Base-by-base conservation (phyloP, 768 basidiomycete genomes). In the Macrolepiota albuminosa region DNA sequence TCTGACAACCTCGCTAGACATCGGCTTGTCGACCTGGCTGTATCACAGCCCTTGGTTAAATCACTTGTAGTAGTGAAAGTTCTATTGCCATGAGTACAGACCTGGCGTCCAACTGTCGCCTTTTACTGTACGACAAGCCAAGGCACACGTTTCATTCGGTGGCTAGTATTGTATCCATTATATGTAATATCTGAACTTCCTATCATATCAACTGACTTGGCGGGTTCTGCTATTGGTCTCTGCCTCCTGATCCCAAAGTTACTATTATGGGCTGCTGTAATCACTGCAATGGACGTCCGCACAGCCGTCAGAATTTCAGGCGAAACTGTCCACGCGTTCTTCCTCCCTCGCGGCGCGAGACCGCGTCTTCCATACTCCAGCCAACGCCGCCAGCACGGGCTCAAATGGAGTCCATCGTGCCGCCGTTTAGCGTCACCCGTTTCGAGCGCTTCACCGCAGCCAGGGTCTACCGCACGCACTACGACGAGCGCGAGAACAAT, bases 211-310 rank as follows among this genome's bases (percentile, higher is more conserved):
- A 87, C 86, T 16, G 87, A 88, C 69, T 72, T 89, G 47, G 86
- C 88, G 11, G 82, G 89, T 0, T 84, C 81, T 60, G 88, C 88
- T 4, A 87, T 90, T 51, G 89, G 86, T 5, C 75, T 91, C 58
- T 81, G 82, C 61, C 76, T 90, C 67, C 70, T 87, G 29, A 81
- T 87, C 63, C 85, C 86, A 2, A 70, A 67, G 31, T 74, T 87
- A 4, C 84, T 84, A 0, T 71, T 87, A 14, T 87, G 81, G 78
- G 80, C 73, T 14, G 83, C 86, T 29, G 65, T 86, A 13, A 60
- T 87, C 46, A 87, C 86, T 24, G 81, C 84, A 3, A 67, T 72
- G 16, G 86, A 87, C 63, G 84, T 87, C 29, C 29, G 67, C 4
- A 13, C 60, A 84, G 81, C 83, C 34, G 78, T 84, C 58, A 84